These are phyloP conservation scores for Pseudogymnoascus sp. DNA, from an alignment of 2,329 filamentous ascomycete genomes.

Conservation along the genomic window DNA sequence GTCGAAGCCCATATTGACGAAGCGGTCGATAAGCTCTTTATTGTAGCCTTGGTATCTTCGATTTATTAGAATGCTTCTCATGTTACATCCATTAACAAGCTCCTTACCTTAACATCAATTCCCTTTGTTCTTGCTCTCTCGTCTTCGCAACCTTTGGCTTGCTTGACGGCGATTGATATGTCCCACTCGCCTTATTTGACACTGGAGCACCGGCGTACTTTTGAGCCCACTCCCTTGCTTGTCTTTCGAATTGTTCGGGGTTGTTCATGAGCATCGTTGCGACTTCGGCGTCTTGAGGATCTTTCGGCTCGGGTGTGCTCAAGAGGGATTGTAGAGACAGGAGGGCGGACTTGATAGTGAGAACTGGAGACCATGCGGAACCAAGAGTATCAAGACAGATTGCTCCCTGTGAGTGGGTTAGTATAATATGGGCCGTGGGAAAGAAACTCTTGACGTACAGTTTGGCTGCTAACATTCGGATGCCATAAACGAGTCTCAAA, in stretches of 20 bases:
- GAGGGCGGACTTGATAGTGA: conserved; percentile 92
- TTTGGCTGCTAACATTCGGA: conserved; percentile 91
- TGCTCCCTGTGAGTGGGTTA: conserved; percentile 56
- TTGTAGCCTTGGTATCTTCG: conserved; percentile 80
- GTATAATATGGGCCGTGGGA: conserved; percentile 6
- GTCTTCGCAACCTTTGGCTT: conserved; percentile 20
- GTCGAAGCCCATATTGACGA: conserved; percentile 86
- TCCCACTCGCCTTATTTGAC: background rate
- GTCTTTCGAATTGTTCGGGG: conserved; percentile 68
- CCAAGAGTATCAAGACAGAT: conserved; percentile 94
- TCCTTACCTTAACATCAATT: conserved; percentile 19
- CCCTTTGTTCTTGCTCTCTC: conserved; percentile 22
- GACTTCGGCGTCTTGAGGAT: conserved; percentile 94
- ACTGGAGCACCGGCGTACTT: conserved; percentile 64
- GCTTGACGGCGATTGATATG: conserved; percentile 27
- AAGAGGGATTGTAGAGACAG: conserved; percentile 90
- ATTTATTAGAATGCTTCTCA: conserved; percentile 14
- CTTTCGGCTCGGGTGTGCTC: conserved; percentile 87
- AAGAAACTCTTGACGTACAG: conserved; percentile 46
- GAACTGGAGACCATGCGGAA: conserved; percentile 85
- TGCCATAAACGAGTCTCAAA: conserved; percentile 96
- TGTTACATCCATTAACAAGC: background rate
- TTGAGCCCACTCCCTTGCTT: conserved; percentile 86
- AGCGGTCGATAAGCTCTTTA: conserved; percentile 71
- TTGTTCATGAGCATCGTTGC: conserved; percentile 79